Evolutionary conservation across 495 filamentous ascomycete species (phyloP).

Genomic region (Aeminium ludgeri): DNA sequence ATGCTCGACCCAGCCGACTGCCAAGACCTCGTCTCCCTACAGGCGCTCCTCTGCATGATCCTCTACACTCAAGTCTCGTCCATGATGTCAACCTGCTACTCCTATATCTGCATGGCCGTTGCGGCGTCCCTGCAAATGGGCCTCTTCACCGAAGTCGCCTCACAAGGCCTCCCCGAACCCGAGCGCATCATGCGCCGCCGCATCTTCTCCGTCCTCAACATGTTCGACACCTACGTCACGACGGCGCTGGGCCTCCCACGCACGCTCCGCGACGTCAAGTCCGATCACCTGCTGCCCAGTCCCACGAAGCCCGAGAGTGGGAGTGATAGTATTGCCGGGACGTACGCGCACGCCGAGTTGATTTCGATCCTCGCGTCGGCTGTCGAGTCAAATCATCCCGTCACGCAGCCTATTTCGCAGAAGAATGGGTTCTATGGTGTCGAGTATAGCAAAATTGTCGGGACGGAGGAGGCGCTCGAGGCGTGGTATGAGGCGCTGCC

Average conservation of each 20-base stretch:
- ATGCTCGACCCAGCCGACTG: slow-evolving; percentile 9
- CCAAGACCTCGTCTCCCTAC: slow-evolving; percentile 6
- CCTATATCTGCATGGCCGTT: slow-evolving; percentile 13
- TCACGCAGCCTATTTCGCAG: slow-evolving; percentile 6
- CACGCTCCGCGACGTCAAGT: slow-evolving; percentile 8
- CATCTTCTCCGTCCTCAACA: slow-evolving; percentile 10
- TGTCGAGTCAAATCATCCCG: slow-evolving; percentile 11
- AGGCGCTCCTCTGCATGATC: slow-evolving; percentile 14
- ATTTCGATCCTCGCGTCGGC: slow-evolving; percentile 7
- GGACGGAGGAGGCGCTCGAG: slow-evolving; percentile 8
- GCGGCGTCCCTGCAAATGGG: slow-evolving; percentile 10
- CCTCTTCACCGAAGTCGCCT: slow-evolving; percentile 4
- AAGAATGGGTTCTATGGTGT: slow-evolving; percentile 14
- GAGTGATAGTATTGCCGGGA: slow-evolving; percentile 5
- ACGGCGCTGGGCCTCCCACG: slow-evolving; percentile 6
- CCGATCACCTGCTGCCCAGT: slow-evolving; percentile 2
- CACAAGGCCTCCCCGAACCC: slow-evolving; percentile 1
- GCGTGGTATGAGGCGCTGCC: slow-evolving; percentile 6
- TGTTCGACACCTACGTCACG: slow-evolving; percentile 10
- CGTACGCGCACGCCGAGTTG: slow-evolving; percentile 8
- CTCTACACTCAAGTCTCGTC: slow-evolving; percentile 8
- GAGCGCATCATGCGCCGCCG: slow-evolving; percentile 1
- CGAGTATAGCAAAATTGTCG: slow-evolving; percentile 10
- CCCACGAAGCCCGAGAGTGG: background rate
- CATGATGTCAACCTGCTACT: slow-evolving; percentile 14